Percentiles rank a stretch among this genome's conserved stretches.
These are phyloP conservation scores for Magnusiomyces suaveolens DNA, from an alignment of 1,139 yeast species.

Conservation along the genomic window DNA sequence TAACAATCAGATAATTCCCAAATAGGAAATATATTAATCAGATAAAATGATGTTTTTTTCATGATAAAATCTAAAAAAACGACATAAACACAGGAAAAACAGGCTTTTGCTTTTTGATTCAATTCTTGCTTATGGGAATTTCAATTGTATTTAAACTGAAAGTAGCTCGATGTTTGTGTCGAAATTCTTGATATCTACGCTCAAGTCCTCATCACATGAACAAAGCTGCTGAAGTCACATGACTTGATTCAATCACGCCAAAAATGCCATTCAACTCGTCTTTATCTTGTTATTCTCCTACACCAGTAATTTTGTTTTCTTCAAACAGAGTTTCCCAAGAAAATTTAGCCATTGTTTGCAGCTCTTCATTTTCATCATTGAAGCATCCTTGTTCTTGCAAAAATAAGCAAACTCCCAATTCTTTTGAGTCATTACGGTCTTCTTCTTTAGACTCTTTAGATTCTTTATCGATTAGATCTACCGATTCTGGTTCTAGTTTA, in stretches of 20 bases:
- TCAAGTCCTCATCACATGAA: neutral
- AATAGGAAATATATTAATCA: neutral
- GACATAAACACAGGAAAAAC: neutral
- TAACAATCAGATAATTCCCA: conserved; percentile 2
- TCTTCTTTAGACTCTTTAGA: neutral
- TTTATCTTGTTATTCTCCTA: neutral
- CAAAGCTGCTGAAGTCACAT: neutral
- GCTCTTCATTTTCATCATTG: neutral
- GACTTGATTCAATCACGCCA: neutral
- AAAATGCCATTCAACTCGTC: neutral
- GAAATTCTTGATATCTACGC: no score
- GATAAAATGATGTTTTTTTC: neutral
- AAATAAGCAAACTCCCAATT: neutral
- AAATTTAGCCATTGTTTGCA: neutral
- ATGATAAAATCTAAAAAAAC: neutral
- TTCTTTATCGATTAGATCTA: neutral
- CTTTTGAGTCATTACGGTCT: neutral
- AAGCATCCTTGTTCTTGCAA: neutral
- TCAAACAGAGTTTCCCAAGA: neutral
- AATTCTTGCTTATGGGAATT: no score
- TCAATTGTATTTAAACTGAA: no score
- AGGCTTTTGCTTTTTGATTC: no score
- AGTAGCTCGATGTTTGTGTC: no score
- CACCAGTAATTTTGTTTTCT: neutral
- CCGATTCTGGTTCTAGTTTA: neutral